Evolutionary conservation across 1,284 basidiomycete genomes (phyloP).

Genomic region (Rugosomyces carneus): DNA sequence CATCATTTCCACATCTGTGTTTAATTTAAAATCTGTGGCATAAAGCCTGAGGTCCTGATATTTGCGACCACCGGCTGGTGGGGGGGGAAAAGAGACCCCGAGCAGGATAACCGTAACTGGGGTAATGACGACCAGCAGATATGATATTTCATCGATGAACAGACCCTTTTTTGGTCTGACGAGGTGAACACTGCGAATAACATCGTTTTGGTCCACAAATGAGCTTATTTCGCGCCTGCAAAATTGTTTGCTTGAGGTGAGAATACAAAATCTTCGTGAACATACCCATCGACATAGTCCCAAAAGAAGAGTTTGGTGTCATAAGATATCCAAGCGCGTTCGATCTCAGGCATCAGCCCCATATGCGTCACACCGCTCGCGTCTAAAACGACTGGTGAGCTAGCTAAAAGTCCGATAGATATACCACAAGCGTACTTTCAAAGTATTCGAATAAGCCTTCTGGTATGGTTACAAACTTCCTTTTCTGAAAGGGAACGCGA

Average conservation of each 20-base stretch:
- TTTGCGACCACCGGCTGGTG: slow-evolving; percentile 37
- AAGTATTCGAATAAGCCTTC: slow-evolving; percentile 79
- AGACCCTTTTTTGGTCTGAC: slow-evolving; percentile 77
- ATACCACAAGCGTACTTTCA: slow-evolving; percentile 46
- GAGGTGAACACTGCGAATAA: slow-evolving; percentile 82
- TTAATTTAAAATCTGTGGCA: slow-evolving; percentile 80
- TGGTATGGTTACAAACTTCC: slow-evolving; percentile 73
- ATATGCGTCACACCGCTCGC: slow-evolving; percentile 64
- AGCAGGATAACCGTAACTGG: slow-evolving; percentile 80
- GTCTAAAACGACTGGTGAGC: slow-evolving; percentile 30
- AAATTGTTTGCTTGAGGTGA: slow-evolving; percentile 11
- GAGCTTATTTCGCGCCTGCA: slow-evolving; percentile 77
- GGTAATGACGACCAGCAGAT: slow-evolving; percentile 89
- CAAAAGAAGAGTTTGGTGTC: slow-evolving; percentile 94
- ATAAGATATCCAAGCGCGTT: slow-evolving; percentile 93
- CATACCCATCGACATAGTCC: slow-evolving; percentile 92
- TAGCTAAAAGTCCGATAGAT: not conserved
- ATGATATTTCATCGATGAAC: slow-evolving; percentile 90
- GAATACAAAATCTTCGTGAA: slow-evolving; percentile 14
- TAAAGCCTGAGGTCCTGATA: slow-evolving; percentile 82
- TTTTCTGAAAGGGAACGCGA: slow-evolving; percentile 77
- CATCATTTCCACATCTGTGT: slow-evolving; percentile 80
- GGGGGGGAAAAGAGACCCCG: slow-evolving; percentile 65
- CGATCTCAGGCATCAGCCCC: slow-evolving; percentile 92
- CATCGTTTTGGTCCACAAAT: slow-evolving; percentile 87